Conservation (phyloP, 495 filamentous ascomycete species). For the Daldinia vernicosa region DNA sequence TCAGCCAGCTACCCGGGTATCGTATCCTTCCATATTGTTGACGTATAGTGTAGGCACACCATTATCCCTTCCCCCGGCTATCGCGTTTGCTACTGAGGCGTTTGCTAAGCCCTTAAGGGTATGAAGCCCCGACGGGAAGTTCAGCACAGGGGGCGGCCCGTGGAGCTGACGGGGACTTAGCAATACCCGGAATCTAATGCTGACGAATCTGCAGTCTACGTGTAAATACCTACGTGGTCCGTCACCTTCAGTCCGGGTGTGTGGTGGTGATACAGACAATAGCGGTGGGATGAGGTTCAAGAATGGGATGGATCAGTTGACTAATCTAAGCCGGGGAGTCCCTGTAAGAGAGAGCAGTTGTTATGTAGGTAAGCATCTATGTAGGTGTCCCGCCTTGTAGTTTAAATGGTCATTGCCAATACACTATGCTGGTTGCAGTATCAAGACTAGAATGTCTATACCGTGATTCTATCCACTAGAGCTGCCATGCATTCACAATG, state of each 20-base stretch:
- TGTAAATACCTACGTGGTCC: not conserved
- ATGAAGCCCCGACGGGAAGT: not conserved
- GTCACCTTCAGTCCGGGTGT: not conserved
- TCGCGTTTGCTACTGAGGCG: not conserved
- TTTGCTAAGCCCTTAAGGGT: not conserved
- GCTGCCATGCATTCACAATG: not conserved
- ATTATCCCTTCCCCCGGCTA: not conserved
- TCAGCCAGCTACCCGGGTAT: not conserved
- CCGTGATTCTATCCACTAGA: not conserved
- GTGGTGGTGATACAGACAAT: not conserved
- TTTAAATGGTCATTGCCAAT: not conserved
- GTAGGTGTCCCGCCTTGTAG: not conserved
- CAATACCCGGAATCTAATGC: not conserved
- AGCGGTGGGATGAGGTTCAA: not conserved
- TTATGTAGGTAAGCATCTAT: not conserved
- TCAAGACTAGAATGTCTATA: not conserved
- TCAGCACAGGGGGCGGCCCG: not conserved
- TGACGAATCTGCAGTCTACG: too few relatives aligned
- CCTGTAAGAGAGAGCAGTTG: not conserved
- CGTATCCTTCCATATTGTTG: not conserved
- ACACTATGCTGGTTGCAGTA: not conserved
- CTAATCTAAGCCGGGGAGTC: not conserved
- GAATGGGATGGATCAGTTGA: not conserved
- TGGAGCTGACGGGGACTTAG: not conserved
- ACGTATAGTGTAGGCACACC: not conserved